phyloP scores from a whole-genome alignment of 495 filamentous ascomycete genomes.

The Thozetella sp. region DNA sequence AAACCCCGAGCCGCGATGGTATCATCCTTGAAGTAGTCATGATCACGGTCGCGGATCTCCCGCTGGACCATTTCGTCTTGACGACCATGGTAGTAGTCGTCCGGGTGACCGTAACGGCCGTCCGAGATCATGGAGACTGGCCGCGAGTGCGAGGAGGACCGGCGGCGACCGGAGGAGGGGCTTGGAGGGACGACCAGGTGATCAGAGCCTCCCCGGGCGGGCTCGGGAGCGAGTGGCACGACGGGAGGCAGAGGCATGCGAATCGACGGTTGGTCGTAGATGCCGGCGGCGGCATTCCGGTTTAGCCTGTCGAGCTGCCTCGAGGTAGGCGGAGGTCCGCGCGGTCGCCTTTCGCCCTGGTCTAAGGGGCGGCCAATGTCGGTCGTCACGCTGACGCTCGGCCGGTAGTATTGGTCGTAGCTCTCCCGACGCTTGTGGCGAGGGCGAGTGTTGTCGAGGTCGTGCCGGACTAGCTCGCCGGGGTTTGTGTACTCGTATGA shows the following conservation, averaged over 20 bases:
- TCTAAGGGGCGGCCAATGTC: constrained; percentile 50
- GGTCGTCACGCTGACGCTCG: constrained; percentile 64
- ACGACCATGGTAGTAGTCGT: constrained; percentile 41
- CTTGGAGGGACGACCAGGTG: constrained; percentile 30
- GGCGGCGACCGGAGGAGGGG: constrained; percentile 27
- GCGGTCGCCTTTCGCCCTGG: constrained; percentile 33
- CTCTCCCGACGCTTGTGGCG: constrained; percentile 48
- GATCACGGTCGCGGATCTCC: constrained; percentile 28
- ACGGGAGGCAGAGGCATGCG: constrained; percentile 44
- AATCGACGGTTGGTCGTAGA: constrained; percentile 43
- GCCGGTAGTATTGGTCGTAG: constrained; percentile 59
- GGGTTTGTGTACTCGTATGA: constrained; percentile 75
- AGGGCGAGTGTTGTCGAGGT: constrained; percentile 52
- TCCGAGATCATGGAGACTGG: constrained; percentile 53
- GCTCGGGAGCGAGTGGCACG: constrained; percentile 33
- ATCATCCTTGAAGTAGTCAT: constrained; percentile 37
- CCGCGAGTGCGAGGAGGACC: constrained; percentile 26
- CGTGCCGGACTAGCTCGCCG: constrained; percentile 67
- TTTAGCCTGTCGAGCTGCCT: constrained; percentile 64
- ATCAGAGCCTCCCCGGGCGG: constrained; percentile 23
- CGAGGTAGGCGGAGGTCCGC: constrained; percentile 63
- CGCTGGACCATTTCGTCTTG: constrained; percentile 34
- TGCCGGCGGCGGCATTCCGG: constrained; percentile 32
- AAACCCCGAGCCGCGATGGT: constrained; percentile 40
- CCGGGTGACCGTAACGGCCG: constrained; percentile 30